Evolutionary conservation across 192 early-diverging fungal genomes (phyloP), one percentile per base, ranked within the genome.

Genomic region (Coemansia sp.): DNA sequence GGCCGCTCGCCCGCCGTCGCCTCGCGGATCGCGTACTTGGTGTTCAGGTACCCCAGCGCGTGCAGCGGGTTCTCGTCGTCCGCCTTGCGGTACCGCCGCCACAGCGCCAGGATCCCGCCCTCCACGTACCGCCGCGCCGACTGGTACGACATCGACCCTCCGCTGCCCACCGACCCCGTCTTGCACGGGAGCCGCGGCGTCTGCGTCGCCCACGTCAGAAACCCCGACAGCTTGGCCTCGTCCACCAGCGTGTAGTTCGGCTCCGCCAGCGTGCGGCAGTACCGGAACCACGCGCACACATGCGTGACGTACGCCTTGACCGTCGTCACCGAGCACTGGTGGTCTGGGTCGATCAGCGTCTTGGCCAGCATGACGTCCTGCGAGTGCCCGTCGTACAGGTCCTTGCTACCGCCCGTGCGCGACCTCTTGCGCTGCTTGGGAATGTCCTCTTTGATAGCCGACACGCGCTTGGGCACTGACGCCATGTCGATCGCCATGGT

Each of bases 1-100:
- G 78, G 78, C 53, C 63, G 72, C 66, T 68, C 69, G 66, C 66
- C 61, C 14, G 73, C 73, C 6, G 78, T 81, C 20, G 78, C 78
- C 72, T 81, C 78, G 66, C 78, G 78, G 64, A 81, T 81, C 2
- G 78, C 78, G 66, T 81, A 81, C 66, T 81, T 81, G 55, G 78
- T 81, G 69, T 75, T 81, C 62, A 81, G 73, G 56, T 81, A 81
- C 59, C 78, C 69, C 13, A 81, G 78, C 33, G 78, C 78, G 41
- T 81, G 78, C 63, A 81, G 73, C 39, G 78, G 78, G 59, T 81
- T 81, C 53, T 81, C 78, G 43, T 81, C 78, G 43, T 75, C 66
- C 8, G 72, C 23, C 26, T 53, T 56, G 33, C 64, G 59, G 63
- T 81, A 81, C 34, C 78, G 72, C 38, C 78, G 73, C 78, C 78